phyloP scores from a whole-genome alignment of 805 yeast genomes.

The Saccharomycodes ludwigii region DNA sequence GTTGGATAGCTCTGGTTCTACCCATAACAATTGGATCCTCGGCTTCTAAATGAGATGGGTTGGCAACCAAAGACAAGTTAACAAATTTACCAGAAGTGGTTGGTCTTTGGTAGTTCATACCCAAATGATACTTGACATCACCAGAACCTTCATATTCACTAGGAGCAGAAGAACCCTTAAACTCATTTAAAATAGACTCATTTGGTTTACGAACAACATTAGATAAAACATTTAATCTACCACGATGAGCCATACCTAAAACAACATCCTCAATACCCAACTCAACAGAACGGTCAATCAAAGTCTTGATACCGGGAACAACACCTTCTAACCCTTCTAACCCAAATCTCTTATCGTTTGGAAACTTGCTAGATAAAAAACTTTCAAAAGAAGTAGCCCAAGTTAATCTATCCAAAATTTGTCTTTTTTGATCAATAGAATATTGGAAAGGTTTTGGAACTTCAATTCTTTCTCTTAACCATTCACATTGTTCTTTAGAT shows the following conservation, averaged over 20 bases:
- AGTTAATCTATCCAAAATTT: constrained; percentile 87
- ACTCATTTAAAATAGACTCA: constrained; percentile 94
- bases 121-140: constrained; percentile 97
- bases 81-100: constrained; percentile 96
- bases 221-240: constrained; percentile 93
- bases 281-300: constrained; percentile 88
- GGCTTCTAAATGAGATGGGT: constrained; percentile 98
- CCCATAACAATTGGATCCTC: constrained; percentile 98
- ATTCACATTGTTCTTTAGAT: constrained; percentile 88
- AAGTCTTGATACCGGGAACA: constrained; percentile 92
- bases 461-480: constrained; percentile 96
- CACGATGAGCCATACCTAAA: constrained; percentile 99
- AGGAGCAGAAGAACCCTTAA: constrained; percentile 77
- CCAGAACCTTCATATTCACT: constrained; percentile 85
- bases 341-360: constrained; percentile 97
- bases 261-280: constrained; percentile 91
- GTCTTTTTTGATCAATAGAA: constrained; percentile 83
- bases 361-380: constrained; percentile 89
- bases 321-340: constrained; percentile 96
- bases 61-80: constrained; percentile 91
- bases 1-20: constrained; percentile 92
- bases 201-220: constrained; percentile 98
- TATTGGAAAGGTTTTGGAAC: constrained; percentile 79
- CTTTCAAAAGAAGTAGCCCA: constrained; percentile 94
- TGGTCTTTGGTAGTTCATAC: constrained; percentile 98